Evolutionary conservation across 768 basidiomycete genomes (phyloP).

Genomic region (Kwoniella bestiolae): DNA sequence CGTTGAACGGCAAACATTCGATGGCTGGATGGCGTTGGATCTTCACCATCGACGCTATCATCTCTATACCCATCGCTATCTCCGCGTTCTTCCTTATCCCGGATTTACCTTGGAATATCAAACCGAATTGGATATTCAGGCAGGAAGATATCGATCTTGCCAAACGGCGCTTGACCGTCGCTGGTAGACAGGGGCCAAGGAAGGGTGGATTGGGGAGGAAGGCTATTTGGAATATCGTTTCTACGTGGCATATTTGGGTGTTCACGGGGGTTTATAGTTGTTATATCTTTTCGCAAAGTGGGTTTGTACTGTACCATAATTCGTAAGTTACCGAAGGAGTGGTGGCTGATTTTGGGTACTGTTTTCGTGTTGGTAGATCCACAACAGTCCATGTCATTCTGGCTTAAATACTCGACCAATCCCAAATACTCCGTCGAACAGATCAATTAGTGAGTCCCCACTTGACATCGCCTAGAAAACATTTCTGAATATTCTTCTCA

Average conservation of each 20-base stretch:
- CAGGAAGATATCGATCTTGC: constrained; percentile 38
- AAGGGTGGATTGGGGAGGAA: constrained; percentile 21
- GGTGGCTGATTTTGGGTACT: too few relatives aligned
- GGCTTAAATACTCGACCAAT: constrained; percentile 41
- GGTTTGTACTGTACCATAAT: too few relatives aligned
- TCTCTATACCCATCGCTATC: constrained; percentile 34
- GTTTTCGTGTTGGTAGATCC: too few relatives aligned
- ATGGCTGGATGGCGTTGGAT: constrained; percentile 31
- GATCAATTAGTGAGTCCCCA: constrained; percentile 24
- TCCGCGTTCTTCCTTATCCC: constrained; percentile 39
- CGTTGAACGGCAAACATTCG: constrained; percentile 26
- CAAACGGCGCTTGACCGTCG: constrained; percentile 12
- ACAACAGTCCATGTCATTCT: constrained; percentile 35
- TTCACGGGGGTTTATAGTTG: constrained; percentile 24
- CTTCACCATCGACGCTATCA: constrained; percentile 34
- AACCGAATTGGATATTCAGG: constrained; percentile 29
- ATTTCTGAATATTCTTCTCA: neutral
- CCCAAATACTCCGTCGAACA: constrained; percentile 31
- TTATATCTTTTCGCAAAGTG: constrained; percentile 30
- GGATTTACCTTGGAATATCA: constrained; percentile 33
- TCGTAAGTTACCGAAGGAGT: too few relatives aligned
- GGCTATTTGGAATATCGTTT: constrained; percentile 20
- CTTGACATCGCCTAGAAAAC: neutral
- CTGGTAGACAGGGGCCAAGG: constrained; percentile 25
- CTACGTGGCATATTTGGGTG: constrained; percentile 43